Evolutionary conservation across 164 flowering plant species (phyloP).

Genomic region (Annona cherimola): DNA sequence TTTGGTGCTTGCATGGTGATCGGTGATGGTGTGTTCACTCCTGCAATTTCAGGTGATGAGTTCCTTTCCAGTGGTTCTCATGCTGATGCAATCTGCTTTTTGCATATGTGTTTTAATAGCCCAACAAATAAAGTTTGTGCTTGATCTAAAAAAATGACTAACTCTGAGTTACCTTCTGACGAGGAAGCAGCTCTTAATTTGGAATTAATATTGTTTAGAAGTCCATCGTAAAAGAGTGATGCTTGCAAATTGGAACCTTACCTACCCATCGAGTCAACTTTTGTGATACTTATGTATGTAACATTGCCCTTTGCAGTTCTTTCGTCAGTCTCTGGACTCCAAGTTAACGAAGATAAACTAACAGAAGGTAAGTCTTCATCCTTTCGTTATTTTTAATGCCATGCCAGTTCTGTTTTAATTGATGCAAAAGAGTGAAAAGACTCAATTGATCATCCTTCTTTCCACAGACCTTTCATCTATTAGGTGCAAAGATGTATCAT

Average conservation of each 20-base stretch:
- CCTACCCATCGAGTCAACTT: not conserved
- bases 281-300: not conserved
- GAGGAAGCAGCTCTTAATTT: not conserved
- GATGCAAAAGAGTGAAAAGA: not conserved
- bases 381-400: not conserved
- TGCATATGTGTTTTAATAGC: not conserved
- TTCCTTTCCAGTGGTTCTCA: not conserved
- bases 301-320: slow-evolving; percentile 54
- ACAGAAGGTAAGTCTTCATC: slow-evolving; percentile 38
- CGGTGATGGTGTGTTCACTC: slow-evolving; percentile 84
- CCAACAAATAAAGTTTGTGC: not conserved
- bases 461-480: not conserved
- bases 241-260: not conserved
- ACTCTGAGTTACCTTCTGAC: not conserved
- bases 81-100: not conserved
- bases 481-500: not conserved
- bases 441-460: not conserved
- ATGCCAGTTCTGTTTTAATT: not conserved
- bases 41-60: slow-evolving; percentile 75
- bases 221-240: not conserved
- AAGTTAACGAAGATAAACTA: slow-evolving; percentile 39
- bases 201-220: too few species aligned
- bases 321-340: slow-evolving; percentile 74
- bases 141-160: not conserved
- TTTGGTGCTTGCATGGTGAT: slow-evolving; percentile 86